phyloP scores from a whole-genome alignment of 2,329 filamentous ascomycete genomes.

The Calcarisporium arbuscula region DNA sequence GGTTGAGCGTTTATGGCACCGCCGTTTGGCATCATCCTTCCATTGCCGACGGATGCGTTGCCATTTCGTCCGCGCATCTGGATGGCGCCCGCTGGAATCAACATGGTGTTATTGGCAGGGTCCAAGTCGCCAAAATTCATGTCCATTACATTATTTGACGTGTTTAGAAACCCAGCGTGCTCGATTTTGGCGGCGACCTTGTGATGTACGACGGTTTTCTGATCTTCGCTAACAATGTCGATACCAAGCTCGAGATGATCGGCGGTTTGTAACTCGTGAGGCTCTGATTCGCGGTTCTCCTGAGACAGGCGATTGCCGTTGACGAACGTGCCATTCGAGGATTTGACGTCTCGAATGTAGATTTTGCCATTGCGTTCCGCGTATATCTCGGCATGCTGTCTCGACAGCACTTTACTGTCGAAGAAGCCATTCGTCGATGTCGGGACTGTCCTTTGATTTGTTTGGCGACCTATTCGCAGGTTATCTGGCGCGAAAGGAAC shows the following conservation, averaged over 20 bases:
- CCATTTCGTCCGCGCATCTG: slow-evolving; percentile 65
- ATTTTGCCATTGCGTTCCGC: slow-evolving; percentile 80
- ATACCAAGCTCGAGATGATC: slow-evolving; percentile 94
- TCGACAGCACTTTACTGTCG: slow-evolving; percentile 93
- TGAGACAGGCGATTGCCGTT: slow-evolving; percentile 85
- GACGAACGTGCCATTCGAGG: slow-evolving; percentile 97
- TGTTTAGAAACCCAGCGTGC: slow-evolving; percentile 77
- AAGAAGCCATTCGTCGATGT: slow-evolving; percentile 92
- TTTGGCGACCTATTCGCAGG: slow-evolving; percentile 89
- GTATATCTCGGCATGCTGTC: slow-evolving; percentile 95
- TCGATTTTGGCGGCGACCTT: slow-evolving; percentile 97
- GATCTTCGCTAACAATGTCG: slow-evolving; percentile 97
- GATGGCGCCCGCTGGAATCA: slow-evolving; percentile 63
- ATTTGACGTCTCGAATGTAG: slow-evolving; percentile 95
- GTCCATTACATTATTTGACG: slow-evolving; percentile 71
- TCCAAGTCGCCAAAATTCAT: slow-evolving; percentile 92
- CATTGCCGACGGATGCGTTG: slow-evolving; percentile 57
- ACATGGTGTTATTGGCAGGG: slow-evolving; percentile 66
- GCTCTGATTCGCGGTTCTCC: slow-evolving; percentile 94
- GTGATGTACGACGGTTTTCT: slow-evolving; percentile 97
- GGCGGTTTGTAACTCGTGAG: slow-evolving; percentile 83
- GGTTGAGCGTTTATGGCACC: slow-evolving; percentile 39
- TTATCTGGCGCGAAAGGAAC: slow-evolving; percentile 94
- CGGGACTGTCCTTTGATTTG: slow-evolving; percentile 91
- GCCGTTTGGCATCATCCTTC: slow-evolving; percentile 50